Percentiles rank a stretch among this genome's conserved stretches.
phyloP scores from a whole-genome alignment of 2,329 filamentous ascomycete genomes.

The Neofusicoccum ribis region DNA sequence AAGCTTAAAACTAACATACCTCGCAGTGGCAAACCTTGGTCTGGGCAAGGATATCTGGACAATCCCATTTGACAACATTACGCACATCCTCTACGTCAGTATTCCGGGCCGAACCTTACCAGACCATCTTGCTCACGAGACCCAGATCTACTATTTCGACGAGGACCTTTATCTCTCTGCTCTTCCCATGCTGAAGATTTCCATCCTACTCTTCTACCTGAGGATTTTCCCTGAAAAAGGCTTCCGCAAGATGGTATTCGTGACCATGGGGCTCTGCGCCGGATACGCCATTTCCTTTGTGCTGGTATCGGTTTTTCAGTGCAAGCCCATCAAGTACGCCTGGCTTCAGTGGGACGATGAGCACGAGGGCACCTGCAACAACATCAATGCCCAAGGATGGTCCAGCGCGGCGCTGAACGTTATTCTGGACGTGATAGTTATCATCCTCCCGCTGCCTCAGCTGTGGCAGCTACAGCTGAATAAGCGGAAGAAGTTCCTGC shows the following conservation, averaged over 20 bases:
- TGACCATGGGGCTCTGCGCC: conserved; percentile 28
- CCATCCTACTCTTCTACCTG: conserved; percentile 36
- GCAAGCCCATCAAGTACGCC: conserved; percentile 24
- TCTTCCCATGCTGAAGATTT: conserved; percentile 36
- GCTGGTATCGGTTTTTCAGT: conserved; percentile 26
- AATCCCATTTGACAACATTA: conserved; percentile 45
- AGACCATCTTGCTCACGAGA: background rate
- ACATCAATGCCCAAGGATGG: conserved; percentile 36
- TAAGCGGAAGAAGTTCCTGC: conserved; percentile 33
- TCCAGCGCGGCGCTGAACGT: conserved; percentile 35
- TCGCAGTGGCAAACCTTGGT: conserved; percentile 38
- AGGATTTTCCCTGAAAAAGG: conserved; percentile 34
- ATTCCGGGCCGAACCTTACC: background rate
- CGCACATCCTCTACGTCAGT: conserved; percentile 41
- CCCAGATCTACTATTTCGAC: conserved; percentile 26
- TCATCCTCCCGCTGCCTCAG: conserved; percentile 35
- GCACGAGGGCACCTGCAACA: conserved; percentile 31
- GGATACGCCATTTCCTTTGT: conserved; percentile 27
- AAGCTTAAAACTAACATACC: background rate
- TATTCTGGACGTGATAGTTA: conserved; percentile 27
- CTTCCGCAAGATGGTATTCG: conserved; percentile 29
- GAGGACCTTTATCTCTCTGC: conserved; percentile 38
- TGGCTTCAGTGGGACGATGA: conserved; percentile 31
- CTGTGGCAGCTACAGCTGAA: conserved; percentile 32
- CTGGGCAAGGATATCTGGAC: conserved; percentile 56